Conservation (phyloP, 306 rosid genomes). For the Prunus salicina region DNA sequence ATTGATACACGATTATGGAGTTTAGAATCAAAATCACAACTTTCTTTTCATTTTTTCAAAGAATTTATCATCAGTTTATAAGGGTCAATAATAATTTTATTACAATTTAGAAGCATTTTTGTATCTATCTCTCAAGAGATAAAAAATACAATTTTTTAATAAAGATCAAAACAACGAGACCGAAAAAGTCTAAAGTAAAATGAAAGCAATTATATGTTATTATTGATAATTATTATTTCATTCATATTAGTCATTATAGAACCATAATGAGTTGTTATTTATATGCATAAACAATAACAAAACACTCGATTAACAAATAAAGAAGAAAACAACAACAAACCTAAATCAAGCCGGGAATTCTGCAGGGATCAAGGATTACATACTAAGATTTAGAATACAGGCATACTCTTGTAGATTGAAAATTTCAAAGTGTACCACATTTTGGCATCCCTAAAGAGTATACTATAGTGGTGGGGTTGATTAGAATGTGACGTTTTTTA, state of each 20-base stretch:
- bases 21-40: neutral
- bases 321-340: neutral
- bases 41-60: neutral
- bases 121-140: neutral
- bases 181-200: too few species aligned
- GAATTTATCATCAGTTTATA: neutral
- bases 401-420: neutral
- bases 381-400: neutral
- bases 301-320: neutral
- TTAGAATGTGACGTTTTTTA: neutral
- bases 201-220: too few species aligned
- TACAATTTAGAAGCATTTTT: too few species aligned
- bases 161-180: neutral
- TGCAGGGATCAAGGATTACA: slow-evolving; percentile 7
- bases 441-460: neutral
- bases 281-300: neutral
- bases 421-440: neutral
- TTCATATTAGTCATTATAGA: too few species aligned
- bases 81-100: neutral
- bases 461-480: neutral
- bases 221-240: too few species aligned
- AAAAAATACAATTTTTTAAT: neutral
- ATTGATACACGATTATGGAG: neutral
- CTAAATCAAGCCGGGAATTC: slow-evolving; percentile 18
- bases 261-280: too few species aligned